Evolutionary conservation across 805 yeast genomes (phyloP).

Genomic region (Teunomyces barrocoloradensis): DNA sequence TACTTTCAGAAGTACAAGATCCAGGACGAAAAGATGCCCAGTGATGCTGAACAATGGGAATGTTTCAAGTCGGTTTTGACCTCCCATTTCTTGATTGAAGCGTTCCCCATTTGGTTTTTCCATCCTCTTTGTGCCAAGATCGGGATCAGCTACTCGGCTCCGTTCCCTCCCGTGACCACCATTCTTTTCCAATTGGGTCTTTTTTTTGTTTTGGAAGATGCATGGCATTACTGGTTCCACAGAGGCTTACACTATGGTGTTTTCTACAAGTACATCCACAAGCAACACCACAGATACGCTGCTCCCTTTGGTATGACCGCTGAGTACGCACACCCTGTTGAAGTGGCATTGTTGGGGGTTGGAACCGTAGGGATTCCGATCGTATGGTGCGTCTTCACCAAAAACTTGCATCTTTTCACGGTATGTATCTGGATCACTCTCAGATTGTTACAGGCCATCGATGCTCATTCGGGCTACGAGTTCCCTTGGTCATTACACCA

Average conservation of each 20-base stretch:
- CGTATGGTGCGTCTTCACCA: slow-evolving; percentile 71
- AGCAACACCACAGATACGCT: slow-evolving; percentile 96
- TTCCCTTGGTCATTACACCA: slow-evolving; percentile 96
- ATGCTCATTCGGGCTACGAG: slow-evolving; percentile 96
- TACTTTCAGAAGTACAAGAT: slow-evolving; percentile 84
- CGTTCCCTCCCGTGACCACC: slow-evolving; percentile 69
- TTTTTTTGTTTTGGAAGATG: slow-evolving; percentile 84
- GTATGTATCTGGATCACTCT: slow-evolving; percentile 82
- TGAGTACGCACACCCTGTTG: slow-evolving; percentile 96
- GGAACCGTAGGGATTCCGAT: slow-evolving; percentile 98
- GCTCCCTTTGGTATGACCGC: slow-evolving; percentile 98
- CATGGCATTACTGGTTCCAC: slow-evolving; percentile 97
- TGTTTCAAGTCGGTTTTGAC: slow-evolving; percentile 81
- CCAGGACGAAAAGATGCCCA: slow-evolving; percentile 81
- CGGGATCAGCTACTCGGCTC: slow-evolving; percentile 76
- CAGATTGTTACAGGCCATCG: slow-evolving; percentile 94
- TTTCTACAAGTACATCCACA: slow-evolving; percentile 90
- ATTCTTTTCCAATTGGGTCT: slow-evolving; percentile 66
- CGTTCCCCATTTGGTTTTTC: slow-evolving; percentile 95
- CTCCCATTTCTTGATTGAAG: slow-evolving; percentile 90
- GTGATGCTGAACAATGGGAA: slow-evolving; percentile 85
- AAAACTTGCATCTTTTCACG: slow-evolving; percentile 84
- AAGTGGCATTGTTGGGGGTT: slow-evolving; percentile 84
- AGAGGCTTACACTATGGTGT: slow-evolving; percentile 84
- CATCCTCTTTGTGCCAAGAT: slow-evolving; percentile 85